Conservation (phyloP, 164 flowering plant genomes). For the Vitis rupestris region DNA sequence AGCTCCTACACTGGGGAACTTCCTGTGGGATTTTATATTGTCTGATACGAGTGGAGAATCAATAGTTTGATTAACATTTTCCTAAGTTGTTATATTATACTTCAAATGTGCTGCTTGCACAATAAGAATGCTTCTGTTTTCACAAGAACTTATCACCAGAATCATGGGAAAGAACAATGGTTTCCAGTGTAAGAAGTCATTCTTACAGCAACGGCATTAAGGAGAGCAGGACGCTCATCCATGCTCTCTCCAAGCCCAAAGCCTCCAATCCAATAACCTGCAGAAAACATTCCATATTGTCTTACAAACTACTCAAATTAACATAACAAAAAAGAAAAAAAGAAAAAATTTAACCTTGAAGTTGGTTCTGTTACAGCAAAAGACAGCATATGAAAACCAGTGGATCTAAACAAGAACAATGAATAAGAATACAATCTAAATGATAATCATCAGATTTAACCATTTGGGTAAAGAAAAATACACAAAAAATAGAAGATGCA, state of each 20-base stretch:
- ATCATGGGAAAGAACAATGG: not conserved
- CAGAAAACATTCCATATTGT: slow-evolving; percentile 1
- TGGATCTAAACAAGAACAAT: not conserved
- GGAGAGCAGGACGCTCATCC: slow-evolving; percentile 71
- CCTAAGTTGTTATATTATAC: not conserved
- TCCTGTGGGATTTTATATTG: too few species aligned
- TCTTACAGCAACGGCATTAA: slow-evolving; percentile 62
- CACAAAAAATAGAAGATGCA: too few species aligned
- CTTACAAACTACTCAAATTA: not conserved
- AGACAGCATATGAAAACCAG: not conserved
- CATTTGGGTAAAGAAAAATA: too few species aligned
- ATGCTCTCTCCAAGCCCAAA: slow-evolving; percentile 92
- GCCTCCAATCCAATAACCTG: slow-evolving; percentile 92
- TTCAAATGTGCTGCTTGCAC: not conserved
- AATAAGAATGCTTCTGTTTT: not conserved
- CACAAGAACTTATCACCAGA: not conserved
- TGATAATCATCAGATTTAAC: not conserved
- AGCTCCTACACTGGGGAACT: too few species aligned
- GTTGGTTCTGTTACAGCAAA: not conserved
- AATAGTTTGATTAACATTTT: not conserved
- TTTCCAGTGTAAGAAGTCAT: not conserved
- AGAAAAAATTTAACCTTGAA: not conserved
- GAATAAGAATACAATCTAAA: not conserved
- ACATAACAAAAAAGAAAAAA: not conserved
- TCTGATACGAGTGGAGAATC: too few species aligned